A percentile compares a stretch with the other conserved stretches of the same genome.
Conservation (phyloP, 805 yeast genomes). For the Metschnikowia cubensis region DNA sequence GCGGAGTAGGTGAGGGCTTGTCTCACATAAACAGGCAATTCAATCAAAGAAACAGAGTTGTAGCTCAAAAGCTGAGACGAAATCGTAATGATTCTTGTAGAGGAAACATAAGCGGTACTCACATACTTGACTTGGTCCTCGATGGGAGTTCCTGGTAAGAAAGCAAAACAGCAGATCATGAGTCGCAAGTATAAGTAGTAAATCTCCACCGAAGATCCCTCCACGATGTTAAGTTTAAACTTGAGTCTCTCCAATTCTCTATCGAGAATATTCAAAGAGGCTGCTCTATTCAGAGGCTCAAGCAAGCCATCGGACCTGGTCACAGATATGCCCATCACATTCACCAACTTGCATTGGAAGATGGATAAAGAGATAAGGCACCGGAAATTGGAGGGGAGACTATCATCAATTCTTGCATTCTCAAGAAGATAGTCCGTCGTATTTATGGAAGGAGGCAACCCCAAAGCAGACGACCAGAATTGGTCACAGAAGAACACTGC, state of each 20-base stretch:
- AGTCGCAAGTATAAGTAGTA: constrained; percentile 74
- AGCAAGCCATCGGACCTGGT: constrained; percentile 84
- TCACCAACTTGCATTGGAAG: constrained; percentile 79
- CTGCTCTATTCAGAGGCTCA: constrained; percentile 79
- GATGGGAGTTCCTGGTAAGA: constrained; percentile 82
- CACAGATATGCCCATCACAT: constrained; percentile 83
- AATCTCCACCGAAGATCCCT: constrained; percentile 66
- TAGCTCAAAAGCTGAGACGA: constrained; percentile 57
- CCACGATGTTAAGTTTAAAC: constrained; percentile 61
- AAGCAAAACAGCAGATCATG: constrained; percentile 84
- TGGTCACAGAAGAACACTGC: constrained; percentile 86
- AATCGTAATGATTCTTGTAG: constrained; percentile 78
- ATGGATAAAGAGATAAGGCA: constrained; percentile 69
- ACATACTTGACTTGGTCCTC: constrained; percentile 85
- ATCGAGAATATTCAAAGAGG: constrained; percentile 70
- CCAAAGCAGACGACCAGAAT: constrained; percentile 83
- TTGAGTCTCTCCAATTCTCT: constrained; percentile 72
- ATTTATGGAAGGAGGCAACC: constrained; percentile 81
- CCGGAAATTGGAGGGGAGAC: constrained; percentile 66
- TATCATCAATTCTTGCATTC: constrained; percentile 63
- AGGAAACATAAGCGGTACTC: constrained; percentile 71
- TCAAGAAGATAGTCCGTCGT: constrained; percentile 77
- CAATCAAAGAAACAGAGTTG: constrained; percentile 67
- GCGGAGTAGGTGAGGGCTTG: constrained; percentile 84
- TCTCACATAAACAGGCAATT: constrained; percentile 80